Evolutionary conservation across 2,329 filamentous ascomycete species (phyloP), one percentile per base, ranked within the genome.

Genomic region (Apiospora pterosperma): DNA sequence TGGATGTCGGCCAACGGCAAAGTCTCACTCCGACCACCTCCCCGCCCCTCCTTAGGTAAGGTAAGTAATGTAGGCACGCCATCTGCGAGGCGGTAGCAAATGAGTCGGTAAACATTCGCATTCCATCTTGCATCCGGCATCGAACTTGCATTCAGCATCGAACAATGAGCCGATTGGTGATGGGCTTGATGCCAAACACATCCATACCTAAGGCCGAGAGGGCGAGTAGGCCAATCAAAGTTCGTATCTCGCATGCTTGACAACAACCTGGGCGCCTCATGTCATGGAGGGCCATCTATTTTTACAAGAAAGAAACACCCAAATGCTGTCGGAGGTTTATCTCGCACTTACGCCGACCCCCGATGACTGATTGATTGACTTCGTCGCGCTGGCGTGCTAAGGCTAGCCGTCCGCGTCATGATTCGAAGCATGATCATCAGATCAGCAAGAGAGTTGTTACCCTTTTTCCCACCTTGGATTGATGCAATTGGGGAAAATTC

Each of bases 321-420:
- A 52, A 55, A 16, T 48, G 4, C 21, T 31, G 25, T 55, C 48
- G 48, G 48, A n/a, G 48, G 48, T 31, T 48, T 16, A n/a, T n/a
- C 48, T n/a, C 25, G 16, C 28, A n/a, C 48, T 34, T 25, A 28
- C 28, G 48, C 48, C 48, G 48, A 55, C 48, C 48, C 48, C 48
- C 48, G 48, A 55, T 55, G 48, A 34, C 28, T 55, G 48, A 34
- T 55, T 55, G 48, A 55, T 55, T 55, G 48, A 55, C 48, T 55
- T 55, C 28, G 28, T 55, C n/a, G 19, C 48, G 11, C 34, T 34
- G 25, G 28, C 48, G 28, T 14, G 48, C 48, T 28, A 55, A 34
- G 25, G 44, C 44, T 19, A 52, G 25, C 44, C 44, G 44, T n/a
- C 28, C 28, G 48, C 48, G 48, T 55, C 48, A 55, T 55, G 16